Base-by-base conservation (phyloP, 2,329 filamentous ascomycete genomes). In the Nemania diffusa region DNA sequence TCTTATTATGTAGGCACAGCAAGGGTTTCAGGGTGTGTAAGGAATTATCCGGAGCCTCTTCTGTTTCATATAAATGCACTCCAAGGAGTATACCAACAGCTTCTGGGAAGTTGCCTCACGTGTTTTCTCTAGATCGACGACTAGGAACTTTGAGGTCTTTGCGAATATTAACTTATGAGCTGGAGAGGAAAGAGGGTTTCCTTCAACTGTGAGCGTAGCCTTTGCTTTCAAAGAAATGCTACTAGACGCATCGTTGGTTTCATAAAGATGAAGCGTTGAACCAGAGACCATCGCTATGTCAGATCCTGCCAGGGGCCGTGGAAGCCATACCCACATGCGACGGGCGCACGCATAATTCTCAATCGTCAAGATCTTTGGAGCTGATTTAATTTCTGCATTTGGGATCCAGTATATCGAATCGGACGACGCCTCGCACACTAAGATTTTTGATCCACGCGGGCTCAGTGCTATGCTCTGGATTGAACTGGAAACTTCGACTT, bases 311-410 rank as follows among this genome's bases (percentile, higher is more conserved):
- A 62, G 4, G 7, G 48, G 59, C n/a, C 8, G 22, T 46, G 48
- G 59, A 27, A 62, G 59, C 59, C 59, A 62, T 42, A 37, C 59
- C 59, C 59, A 62, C 4, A 26, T 7, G 5, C 50, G 34, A 24
- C 20, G 24, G 20, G 15, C 9, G 9, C 8, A 8, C 15, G 2
- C 32, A 9, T 2, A 7, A 37, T 15, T 24, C 20, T 53, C 34
- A n/a, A 27, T 7, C 2, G 5, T 20, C 15, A n/a, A 57, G 20
- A 26, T 17, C 11, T 37, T 24, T 5, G 44, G 27, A 8, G 44
- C 42, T 20, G 24, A 52, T 37, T 40, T 26, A 29, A 29, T 48
- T 24, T 24, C 27, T 24, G 8, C 51, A 11, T 51, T 51, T 20
- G 60, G 20, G 17, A 63, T 46, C 52, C 42, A 34, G 32, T 63